Base-by-base conservation (phyloP, 495 filamentous ascomycete species). In the Neurospora sp. region DNA sequence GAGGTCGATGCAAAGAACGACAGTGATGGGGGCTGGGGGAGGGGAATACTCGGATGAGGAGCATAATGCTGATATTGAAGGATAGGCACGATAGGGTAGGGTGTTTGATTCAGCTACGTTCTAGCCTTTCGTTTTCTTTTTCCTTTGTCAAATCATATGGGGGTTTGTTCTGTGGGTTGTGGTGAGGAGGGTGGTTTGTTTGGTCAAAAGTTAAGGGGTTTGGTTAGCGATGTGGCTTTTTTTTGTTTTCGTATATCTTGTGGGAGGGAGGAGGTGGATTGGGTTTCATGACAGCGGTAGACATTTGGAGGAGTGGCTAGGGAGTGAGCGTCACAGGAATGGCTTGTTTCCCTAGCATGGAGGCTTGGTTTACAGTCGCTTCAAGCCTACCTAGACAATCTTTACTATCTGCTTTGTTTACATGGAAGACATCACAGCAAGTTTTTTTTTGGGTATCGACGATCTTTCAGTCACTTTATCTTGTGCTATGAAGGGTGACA, bases 61-160 rank as follows among this genome's bases (percentile, higher is more conserved):
- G 9, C 72, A 75, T 39, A 39, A 75, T 38, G 74, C 74, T 37
- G 75, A 77, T 70, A 70, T 69, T 5, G 74, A 75, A 14, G 72
- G 65, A 40, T 20, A 39, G 9, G 9, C 14, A 3, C 0, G n/a
- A n/a, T 69, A 48, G n/a, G 45, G 48, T 59, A 59, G 20, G 45
- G 45, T n/a, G n/a, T 10, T 27, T 2, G 16, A 14, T 27, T 35
- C 22, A 35, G 53, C 53, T 61, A 61, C 27, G 6, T 61, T 61
- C 12, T 61, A 18, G 27, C 27, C 18, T 35, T 61, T 45, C 8
- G 27, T 45, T 0, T 7, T 14, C 0, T 45, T 45, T 53, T 35
- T 3, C 45, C 9, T 27, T 27, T 53, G 45, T 53, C 20, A 12
- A 48, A 45, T 9, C 18, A 45, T 20, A 3, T 1, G 42, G 42